phyloP scores from a whole-genome alignment of 768 basidiomycete genomes.

The Leccinum rimulosum region DNA sequence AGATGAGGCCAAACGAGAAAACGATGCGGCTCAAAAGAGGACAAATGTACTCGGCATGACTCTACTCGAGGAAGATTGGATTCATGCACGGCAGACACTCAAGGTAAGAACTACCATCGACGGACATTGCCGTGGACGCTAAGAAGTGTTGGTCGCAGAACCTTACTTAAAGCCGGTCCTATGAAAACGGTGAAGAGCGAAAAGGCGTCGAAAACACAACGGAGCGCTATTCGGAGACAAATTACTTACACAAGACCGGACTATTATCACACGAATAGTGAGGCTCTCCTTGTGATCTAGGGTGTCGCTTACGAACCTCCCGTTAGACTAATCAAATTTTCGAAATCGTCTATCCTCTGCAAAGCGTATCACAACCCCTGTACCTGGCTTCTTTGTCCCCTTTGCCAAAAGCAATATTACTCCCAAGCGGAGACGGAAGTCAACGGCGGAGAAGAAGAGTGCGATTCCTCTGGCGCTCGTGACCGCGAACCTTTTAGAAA shows the following conservation, averaged over 20 bases:
- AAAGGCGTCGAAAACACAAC: conserved; percentile 52
- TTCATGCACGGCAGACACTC: conserved; percentile 48
- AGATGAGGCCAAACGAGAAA: too few relatives aligned
- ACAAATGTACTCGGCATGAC: conserved; percentile 49
- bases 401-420: conserved; percentile 82
- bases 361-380: conserved; percentile 35
- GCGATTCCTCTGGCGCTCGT: conserved; percentile 82
- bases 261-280: conserved; percentile 64
- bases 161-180: conserved; percentile 55
- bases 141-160: conserved; percentile 37
- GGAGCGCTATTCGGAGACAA: conserved; percentile 67
- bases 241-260: conserved; percentile 76
- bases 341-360: conserved; percentile 37
- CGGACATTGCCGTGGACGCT: conserved; percentile 22
- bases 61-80: conserved; percentile 65
- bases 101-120: conserved; percentile 40
- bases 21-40: conserved; percentile 35
- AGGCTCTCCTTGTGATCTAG: conserved; percentile 27
- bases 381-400: conserved; percentile 82
- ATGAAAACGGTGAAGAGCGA: conserved; percentile 64
- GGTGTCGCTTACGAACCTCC: conserved; percentile 9
- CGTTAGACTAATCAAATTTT: conserved; percentile 41
- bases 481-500: conserved; percentile 61
- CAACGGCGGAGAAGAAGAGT: conserved; percentile 77
- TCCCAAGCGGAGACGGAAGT: conserved; percentile 93